Percentiles rank a stretch among this genome's conserved stretches.
Conservation (phyloP, 2,329 filamentous ascomycete genomes). For the Sphaerostilbella broomeana region DNA sequence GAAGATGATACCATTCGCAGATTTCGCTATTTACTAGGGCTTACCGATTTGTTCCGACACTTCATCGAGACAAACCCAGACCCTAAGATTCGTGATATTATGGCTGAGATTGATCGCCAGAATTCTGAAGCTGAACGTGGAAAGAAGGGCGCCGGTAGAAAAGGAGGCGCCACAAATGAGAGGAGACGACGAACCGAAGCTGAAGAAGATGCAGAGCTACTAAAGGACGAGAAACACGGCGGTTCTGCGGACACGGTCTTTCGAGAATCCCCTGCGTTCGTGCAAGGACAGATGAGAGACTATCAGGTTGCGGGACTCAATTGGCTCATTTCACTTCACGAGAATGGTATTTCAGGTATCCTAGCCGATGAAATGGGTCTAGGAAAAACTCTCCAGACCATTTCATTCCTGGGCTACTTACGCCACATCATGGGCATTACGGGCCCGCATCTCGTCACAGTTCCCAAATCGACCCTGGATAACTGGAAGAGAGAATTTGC, state of each 20-base stretch:
- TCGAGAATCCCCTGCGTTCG: slow-evolving; percentile 85
- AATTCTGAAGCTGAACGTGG: slow-evolving; percentile 66
- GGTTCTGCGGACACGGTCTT: slow-evolving; percentile 84
- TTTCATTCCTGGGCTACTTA: slow-evolving; percentile 91
- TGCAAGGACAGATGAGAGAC: slow-evolving; percentile 86
- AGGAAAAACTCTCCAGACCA: slow-evolving; percentile 95
- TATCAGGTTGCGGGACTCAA: slow-evolving; percentile 95
- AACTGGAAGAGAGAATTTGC: slow-evolving; percentile 97
- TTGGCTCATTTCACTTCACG: slow-evolving; percentile 94
- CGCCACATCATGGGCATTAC: slow-evolving; percentile 84
- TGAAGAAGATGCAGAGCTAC: slow-evolving; percentile 87
- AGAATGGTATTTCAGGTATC: slow-evolving; percentile 98
- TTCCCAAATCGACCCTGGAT: slow-evolving; percentile 95
- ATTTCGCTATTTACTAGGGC: slow-evolving; percentile 88
- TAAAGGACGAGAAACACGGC: slow-evolving; percentile 83
- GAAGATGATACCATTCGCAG: slow-evolving; percentile 92
- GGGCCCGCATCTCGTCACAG: slow-evolving; percentile 83
- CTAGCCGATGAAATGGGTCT: slow-evolving; percentile 98
- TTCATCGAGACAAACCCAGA: slow-evolving; percentile 98
- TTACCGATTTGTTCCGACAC: slow-evolving; percentile 95
- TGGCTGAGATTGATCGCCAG: slow-evolving; percentile 89
- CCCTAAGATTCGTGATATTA: slow-evolving; percentile 87
- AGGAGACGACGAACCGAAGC: slow-evolving; percentile 86
- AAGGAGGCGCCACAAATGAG: slow-evolving; percentile 75
- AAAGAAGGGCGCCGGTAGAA: slow-evolving; percentile 69